Conservation (phyloP, 345 rosid genomes). For the Streptanthus diversifolius region DNA sequence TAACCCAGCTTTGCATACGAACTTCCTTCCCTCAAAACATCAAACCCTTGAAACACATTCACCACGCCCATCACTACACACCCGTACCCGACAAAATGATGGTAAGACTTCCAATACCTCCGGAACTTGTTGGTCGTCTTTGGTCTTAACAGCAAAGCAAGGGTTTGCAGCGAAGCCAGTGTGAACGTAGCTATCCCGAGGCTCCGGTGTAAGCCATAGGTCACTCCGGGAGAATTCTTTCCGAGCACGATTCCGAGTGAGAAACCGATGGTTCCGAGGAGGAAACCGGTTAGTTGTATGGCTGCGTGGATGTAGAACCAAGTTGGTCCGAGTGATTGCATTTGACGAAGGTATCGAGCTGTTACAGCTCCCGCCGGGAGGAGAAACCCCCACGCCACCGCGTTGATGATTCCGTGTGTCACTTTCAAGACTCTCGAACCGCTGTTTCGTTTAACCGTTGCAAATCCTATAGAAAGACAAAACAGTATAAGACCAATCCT, state of each 20-base stretch:
- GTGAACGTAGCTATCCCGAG: constrained; percentile 69
- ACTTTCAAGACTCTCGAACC: constrained; percentile 42
- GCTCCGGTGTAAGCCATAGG: constrained; percentile 66
- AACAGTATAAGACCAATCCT: background rate
- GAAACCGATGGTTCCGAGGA: constrained; percentile 70
- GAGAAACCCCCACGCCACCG: constrained; percentile 73
- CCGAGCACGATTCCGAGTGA: constrained; percentile 74
- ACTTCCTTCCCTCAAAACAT: constrained; percentile 71
- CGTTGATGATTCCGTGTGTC: constrained; percentile 60
- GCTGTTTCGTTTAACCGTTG: constrained; percentile 32
- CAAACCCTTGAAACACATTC: constrained; percentile 92
- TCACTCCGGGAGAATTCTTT: constrained; percentile 59
- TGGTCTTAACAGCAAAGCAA: constrained; percentile 82
- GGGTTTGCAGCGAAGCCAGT: constrained; percentile 62
- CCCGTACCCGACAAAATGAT: constrained; percentile 88
- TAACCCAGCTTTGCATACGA: constrained; percentile 69
- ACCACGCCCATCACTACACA: constrained; percentile 93
- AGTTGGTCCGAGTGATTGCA: constrained; percentile 62
- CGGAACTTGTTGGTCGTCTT: constrained; percentile 80
- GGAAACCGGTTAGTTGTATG: constrained; percentile 52
- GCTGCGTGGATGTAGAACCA: constrained; percentile 91
- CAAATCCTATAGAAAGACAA: constrained; percentile 12
- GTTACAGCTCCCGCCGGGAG: constrained; percentile 66
- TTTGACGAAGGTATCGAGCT: constrained; percentile 73
- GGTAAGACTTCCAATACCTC: constrained; percentile 95